A percentile compares a stretch with the other conserved stretches of the same genome.
phyloP scores from a whole-genome alignment of 345 rosid genomes.

The Arabis alpina region DNA sequence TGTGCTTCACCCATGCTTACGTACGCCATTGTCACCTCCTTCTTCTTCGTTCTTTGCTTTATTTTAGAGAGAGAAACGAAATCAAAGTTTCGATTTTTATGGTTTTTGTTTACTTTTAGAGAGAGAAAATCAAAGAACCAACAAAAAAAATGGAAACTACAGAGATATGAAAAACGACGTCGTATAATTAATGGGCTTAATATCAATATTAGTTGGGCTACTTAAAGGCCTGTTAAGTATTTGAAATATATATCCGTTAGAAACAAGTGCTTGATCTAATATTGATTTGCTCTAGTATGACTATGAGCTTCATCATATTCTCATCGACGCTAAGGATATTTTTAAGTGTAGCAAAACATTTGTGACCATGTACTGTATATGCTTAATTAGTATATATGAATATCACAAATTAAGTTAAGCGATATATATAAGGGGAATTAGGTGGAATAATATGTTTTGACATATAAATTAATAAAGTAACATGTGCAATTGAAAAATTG shows the following conservation, averaged over 20 bases:
- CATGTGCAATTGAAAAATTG: too few relatives aligned
- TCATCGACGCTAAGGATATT: not conserved
- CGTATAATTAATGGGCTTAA: not conserved
- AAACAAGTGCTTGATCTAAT: not conserved
- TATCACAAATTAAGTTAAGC: not conserved
- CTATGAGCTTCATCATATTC: not conserved
- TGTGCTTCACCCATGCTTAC: conserved; percentile 90
- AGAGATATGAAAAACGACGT: not conserved
- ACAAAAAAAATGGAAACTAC: conserved; percentile 11
- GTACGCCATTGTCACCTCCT: conserved; percentile 51
- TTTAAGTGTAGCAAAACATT: too few relatives aligned
- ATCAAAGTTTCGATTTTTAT: not conserved
- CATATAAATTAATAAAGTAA: too few relatives aligned
- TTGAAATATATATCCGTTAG: too few relatives aligned
- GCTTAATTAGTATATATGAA: not conserved
- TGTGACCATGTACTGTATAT: too few relatives aligned
- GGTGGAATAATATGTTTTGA: too few relatives aligned
- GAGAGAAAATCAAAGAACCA: not conserved
- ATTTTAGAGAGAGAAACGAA: conserved; percentile 9
- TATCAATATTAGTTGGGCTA: not conserved
- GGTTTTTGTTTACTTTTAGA: not conserved
- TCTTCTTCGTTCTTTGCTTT: conserved; percentile 3
- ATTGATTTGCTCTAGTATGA: not conserved
- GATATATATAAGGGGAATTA: too few relatives aligned
- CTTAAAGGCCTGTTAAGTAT: not conserved